Base-by-base conservation (phyloP, 2,329 filamentous ascomycete species). In the Trichoderma semiorbis region DNA sequence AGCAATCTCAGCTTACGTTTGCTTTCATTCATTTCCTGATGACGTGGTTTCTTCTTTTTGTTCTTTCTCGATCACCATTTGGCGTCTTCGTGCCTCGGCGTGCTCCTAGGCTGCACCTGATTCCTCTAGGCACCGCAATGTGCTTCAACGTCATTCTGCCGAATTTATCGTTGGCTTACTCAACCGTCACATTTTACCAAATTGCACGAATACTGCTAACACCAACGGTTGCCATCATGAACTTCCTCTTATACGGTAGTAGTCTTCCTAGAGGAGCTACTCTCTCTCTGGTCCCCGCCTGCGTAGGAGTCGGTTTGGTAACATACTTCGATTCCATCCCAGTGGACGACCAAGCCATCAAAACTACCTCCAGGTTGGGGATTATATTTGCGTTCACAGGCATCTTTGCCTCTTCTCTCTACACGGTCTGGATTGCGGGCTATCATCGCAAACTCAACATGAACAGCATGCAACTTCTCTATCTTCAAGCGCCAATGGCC, bases 141-240 rank as follows among this genome's bases (percentile, higher is more conserved):
- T 86, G 88, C 66, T 83, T 90, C 72, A 92, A 92, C 79, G 89
- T 92, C 77, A 89, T 92, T 74, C 83, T 92, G 11, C 90, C 89
- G 11, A 92, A 92, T 76, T 81, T 92, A 7, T 91, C 89, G 1
- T 83, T 93, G 57, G 90, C 90, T 34, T 91, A 88, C 78, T 92
- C 90, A 26, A 87, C 87, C 65, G 88, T 92, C 55, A 90, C 89
- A 55, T 92, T 92, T 78, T 92, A 92, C 79, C 90, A 93, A 79
- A 87, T 92, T 63, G 89, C 89, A 5, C 87, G 90, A 28, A 90
- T 92, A 72, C 83, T 92, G 14, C 84, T 92, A 32, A 92, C 90
- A 1, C 91, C 91, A 3, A 85, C 84, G 57, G 89, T 91, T 24
- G 90, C 89, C 5, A 78, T 88, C 18, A 88, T 92, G 84, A 92